Percentiles rank a stretch among this genome's conserved stretches.
phyloP scores from a whole-genome alignment of 371 early-diverging fungal genomes.

The Rhizopus stolonifer region DNA sequence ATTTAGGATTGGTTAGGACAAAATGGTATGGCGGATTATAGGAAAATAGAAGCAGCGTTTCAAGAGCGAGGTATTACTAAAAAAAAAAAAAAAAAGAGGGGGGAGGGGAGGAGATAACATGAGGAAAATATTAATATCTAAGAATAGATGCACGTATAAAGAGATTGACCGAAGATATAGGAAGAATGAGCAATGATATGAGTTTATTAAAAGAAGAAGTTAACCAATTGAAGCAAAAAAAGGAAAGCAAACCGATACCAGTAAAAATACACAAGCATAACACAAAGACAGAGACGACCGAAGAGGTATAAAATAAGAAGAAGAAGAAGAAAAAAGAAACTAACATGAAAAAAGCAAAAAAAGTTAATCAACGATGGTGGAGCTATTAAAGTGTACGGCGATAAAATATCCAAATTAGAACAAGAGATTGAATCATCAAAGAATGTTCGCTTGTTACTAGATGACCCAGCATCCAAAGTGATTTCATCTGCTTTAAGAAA shows the following conservation, averaged over 20 bases:
- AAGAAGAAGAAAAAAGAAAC: background rate
- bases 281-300: background rate
- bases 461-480: constrained; percentile 85
- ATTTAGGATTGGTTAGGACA: constrained; percentile 50
- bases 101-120: background rate
- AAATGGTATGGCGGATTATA: constrained; percentile 53
- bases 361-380: constrained; percentile 60
- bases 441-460: constrained; percentile 78
- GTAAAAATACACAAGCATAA: background rate
- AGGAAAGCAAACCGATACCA: constrained; percentile 1
- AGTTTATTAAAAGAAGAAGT: constrained; percentile 55
- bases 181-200: constrained; percentile 51
- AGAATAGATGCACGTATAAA: constrained; percentile 50
- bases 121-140: background rate
- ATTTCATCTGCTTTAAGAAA: constrained; percentile 85
- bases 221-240: constrained; percentile 48
- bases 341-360: constrained; percentile 14
- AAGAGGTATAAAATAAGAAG: constrained; percentile 2
- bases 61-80: constrained; percentile 52
- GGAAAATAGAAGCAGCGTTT: constrained; percentile 57
- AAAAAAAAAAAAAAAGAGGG: no score
- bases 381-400: constrained; percentile 75
- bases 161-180: constrained; percentile 56
- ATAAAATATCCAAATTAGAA: constrained; percentile 66
- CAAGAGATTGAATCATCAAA: constrained; percentile 80